A percentile compares a stretch with the other conserved stretches of the same genome.
phyloP scores from a whole-genome alignment of 2,329 filamentous ascomycete genomes.

The Magnaporthiopsis rhizophila region DNA sequence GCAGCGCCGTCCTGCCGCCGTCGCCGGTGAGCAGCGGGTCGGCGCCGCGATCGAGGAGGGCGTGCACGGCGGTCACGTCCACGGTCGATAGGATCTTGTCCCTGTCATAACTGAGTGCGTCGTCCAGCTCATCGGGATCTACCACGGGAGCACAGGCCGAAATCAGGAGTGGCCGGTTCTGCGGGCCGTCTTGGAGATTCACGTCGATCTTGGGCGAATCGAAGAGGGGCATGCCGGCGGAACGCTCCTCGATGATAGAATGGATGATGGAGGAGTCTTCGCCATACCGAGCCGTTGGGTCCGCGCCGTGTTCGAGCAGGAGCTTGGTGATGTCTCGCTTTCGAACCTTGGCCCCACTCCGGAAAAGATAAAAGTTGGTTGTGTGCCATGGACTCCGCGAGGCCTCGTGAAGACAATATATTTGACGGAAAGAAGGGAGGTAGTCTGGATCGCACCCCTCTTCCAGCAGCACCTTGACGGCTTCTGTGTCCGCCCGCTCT shows the following conservation, averaged over 20 bases:
- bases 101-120: neutral
- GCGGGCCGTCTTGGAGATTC: neutral
- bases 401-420: neutral
- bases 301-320: neutral
- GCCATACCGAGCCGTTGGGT: neutral
- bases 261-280: neutral
- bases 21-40: neutral
- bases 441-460: neutral
- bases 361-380: neutral
- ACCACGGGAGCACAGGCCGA: neutral
- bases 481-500: neutral
- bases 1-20: neutral
- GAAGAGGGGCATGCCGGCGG: neutral
- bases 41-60: slow-evolving; percentile 3
- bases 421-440: neutral
- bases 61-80: neutral
- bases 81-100: no score
- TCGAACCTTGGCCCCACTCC: no score
- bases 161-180: neutral
- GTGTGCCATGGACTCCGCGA: neutral
- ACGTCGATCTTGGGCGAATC: neutral
- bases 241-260: neutral
- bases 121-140: neutral
- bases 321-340: neutral
- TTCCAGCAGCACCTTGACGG: neutral